Conservation (phyloP, 2,329 filamentous ascomycete genomes). For the Fusarium sublunatum region DNA sequence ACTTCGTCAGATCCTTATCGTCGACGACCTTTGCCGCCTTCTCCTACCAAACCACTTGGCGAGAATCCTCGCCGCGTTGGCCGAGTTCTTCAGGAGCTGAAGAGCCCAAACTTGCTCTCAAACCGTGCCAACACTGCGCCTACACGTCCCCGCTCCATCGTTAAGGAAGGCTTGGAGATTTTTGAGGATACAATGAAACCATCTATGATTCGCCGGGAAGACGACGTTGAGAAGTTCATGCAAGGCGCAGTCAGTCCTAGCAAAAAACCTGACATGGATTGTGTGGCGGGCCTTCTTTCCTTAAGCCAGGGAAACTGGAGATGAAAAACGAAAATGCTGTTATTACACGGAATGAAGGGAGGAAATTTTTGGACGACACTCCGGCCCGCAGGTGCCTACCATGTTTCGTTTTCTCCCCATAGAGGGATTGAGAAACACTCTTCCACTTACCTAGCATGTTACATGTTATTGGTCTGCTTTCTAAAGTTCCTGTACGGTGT, state of each 20-base stretch:
- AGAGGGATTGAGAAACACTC: constrained; percentile 27
- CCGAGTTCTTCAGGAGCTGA: constrained; percentile 56
- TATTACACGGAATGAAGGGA: constrained; percentile 20
- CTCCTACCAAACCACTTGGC: constrained; percentile 37
- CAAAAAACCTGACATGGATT: constrained; percentile 85
- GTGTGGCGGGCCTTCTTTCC: constrained; percentile 87
- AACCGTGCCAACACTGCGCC: constrained; percentile 58
- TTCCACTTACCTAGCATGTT: constrained; percentile 22
- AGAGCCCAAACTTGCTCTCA: constrained; percentile 49
- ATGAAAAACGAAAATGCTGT: constrained; percentile 47
- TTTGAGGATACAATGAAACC: constrained; percentile 62
- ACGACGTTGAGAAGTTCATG: constrained; percentile 82
- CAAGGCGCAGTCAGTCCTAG: constrained; percentile 71
- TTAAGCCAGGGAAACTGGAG: constrained; percentile 94
- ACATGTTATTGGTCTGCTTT: constrained; percentile 27
- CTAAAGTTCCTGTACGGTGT: constrained; percentile 35
- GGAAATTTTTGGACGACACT: constrained; percentile 26
- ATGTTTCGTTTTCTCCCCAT: constrained; percentile 31
- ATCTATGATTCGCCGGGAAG: constrained; percentile 48
- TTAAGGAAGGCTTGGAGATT: constrained; percentile 57
- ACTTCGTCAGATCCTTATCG: constrained; percentile 49
- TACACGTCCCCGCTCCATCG: constrained; percentile 47
- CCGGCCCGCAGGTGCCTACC: constrained; percentile 18
- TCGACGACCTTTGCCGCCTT: constrained; percentile 54
- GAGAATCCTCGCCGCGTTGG: constrained; percentile 56